Evolutionary conservation across 495 filamentous ascomycete species (phyloP).

Genomic region (Articulospora tetracladia): DNA sequence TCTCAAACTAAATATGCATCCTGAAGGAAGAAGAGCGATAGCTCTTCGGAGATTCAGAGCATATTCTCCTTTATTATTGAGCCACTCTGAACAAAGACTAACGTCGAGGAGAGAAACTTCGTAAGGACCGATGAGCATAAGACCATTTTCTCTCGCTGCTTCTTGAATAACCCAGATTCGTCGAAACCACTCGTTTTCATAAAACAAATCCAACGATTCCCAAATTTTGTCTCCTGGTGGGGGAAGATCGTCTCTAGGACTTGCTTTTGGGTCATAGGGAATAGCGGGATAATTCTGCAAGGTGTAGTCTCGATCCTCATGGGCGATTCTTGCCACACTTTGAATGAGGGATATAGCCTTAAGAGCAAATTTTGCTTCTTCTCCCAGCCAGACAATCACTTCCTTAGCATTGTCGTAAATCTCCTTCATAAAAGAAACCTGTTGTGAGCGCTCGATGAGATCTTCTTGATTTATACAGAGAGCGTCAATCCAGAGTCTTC

Average conservation of each 20-base stretch:
- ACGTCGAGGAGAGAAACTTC: background rate
- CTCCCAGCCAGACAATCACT: slow-evolving; percentile 12
- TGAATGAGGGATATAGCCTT: background rate
- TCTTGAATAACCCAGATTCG: slow-evolving; percentile 24
- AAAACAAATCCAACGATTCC: background rate
- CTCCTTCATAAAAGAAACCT: slow-evolving; percentile 18
- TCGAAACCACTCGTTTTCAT: slow-evolving; percentile 11
- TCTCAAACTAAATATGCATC: background rate
- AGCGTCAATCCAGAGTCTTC: slow-evolving; percentile 11
- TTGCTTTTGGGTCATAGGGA: background rate
- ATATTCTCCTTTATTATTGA: background rate
- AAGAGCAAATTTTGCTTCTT: background rate
- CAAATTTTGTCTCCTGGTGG: background rate
- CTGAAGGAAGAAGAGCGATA: background rate
- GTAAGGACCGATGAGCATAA: background rate
- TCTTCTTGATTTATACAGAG: slow-evolving; percentile 25
- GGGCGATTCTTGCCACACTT: background rate
- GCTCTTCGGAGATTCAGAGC: background rate
- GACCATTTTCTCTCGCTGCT: background rate
- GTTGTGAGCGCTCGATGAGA: slow-evolving; percentile 6
- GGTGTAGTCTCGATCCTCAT: background rate
- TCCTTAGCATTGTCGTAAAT: slow-evolving; percentile 16
- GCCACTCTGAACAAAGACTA: background rate
- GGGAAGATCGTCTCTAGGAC: background rate
- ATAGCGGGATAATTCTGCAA: background rate